A percentile compares a stretch with the other conserved stretches of the same genome.
These are phyloP conservation scores for Amesomyces nigricolor DNA, from an alignment of 2,329 filamentous ascomycete species.

Conservation along the genomic window DNA sequence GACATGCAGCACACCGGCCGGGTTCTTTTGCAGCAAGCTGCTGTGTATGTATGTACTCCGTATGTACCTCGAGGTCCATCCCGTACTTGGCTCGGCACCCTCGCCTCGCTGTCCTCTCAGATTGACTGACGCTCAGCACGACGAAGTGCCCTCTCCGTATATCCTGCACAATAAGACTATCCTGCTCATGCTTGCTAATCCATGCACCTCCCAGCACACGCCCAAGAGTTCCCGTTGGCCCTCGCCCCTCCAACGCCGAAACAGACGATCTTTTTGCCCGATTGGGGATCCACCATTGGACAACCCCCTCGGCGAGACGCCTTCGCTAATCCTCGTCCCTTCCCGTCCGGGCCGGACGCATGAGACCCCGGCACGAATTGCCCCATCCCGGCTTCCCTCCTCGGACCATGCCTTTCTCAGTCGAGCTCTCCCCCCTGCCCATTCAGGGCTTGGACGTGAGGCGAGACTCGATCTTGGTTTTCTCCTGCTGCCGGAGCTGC, in stretches of 20 bases:
- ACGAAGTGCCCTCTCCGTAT: neutral
- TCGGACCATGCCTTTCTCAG: neutral
- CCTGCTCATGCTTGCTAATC: neutral
- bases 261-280: neutral
- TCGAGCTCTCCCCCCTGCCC: neutral
- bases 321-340: constrained; percentile 5
- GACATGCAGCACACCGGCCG: constrained; percentile 1
- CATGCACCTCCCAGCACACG: neutral
- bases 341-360: constrained; percentile 15
- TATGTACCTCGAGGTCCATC: no score
- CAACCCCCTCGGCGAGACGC: constrained; percentile 4
- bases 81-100: neutral
- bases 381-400: neutral
- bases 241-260: neutral
- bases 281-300: constrained; percentile 8
- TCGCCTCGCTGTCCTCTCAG: neutral
- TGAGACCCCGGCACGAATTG: constrained; percentile 4
- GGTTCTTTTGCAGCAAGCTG: constrained; percentile 1
- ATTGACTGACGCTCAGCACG: neutral
- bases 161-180: neutral
- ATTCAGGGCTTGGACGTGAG: constrained; percentile 40
- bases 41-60: neutral
- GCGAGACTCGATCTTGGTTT: constrained; percentile 66
- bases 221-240: neutral
- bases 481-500: constrained; percentile 60